These are phyloP conservation scores for Fraxinus velutina DNA, from an alignment of 305 asterid species.

Conservation along the genomic window DNA sequence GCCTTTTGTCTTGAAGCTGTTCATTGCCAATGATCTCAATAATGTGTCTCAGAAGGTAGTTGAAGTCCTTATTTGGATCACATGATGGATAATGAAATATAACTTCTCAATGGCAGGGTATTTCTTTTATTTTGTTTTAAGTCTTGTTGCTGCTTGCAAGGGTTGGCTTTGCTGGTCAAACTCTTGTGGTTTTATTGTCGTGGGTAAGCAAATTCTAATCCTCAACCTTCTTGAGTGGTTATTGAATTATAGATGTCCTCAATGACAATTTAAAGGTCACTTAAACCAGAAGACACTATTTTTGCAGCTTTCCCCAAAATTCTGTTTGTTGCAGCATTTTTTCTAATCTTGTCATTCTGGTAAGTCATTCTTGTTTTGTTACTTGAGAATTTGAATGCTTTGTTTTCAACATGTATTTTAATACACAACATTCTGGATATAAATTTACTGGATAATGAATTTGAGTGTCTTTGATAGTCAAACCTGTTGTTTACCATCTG, in stretches of 20 bases:
- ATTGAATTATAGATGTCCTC: constrained; percentile 2
- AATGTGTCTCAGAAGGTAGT: background rate
- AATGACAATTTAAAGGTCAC: constrained; percentile 14
- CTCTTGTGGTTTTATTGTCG: constrained; percentile 78
- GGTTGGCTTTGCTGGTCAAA: constrained; percentile 85
- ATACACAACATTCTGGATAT: background rate
- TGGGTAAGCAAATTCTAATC: constrained; percentile 61
- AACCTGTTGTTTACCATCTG: background rate
- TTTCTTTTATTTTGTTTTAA: constrained; percentile 69
- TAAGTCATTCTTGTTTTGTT: constrained; percentile 32
- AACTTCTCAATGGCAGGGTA: constrained; percentile 52
- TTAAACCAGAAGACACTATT: constrained; percentile 20
- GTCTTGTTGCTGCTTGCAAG: constrained; percentile 86
- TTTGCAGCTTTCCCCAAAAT: constrained; percentile 84
- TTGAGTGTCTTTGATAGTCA: background rate
- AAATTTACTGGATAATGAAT: background rate
- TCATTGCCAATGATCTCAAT: background rate
- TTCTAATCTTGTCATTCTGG: constrained; percentile 92
- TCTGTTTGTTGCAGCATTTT: constrained; percentile 72
- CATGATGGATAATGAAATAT: constrained; percentile 23
- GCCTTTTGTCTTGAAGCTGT: constrained; percentile 13
- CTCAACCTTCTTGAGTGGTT: constrained; percentile 14
- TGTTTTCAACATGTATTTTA: background rate
- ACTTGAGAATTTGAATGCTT: background rate
- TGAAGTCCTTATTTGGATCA: background rate